These are phyloP conservation scores for Vigna reflexopilosa DNA, from an alignment of 306 rosid genomes.

Conservation along the genomic window DNA sequence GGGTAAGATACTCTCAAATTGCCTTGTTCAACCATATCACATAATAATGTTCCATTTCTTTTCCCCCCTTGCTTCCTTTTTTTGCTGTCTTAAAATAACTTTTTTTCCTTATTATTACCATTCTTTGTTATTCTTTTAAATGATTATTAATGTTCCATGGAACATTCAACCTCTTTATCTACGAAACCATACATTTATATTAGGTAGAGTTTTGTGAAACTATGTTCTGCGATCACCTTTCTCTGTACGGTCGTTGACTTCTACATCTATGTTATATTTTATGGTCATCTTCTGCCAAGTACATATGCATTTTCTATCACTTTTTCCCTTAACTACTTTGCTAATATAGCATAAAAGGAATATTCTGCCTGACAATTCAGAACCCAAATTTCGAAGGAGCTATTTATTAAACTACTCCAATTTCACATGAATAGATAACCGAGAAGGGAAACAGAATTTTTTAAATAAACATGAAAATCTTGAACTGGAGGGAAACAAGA, in stretches of 20 bases:
- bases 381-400: constrained; percentile 18
- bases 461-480: constrained; percentile 7
- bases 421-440: constrained; percentile 13
- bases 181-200: background rate
- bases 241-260: constrained; percentile 2
- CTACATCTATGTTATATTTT: constrained; percentile 24
- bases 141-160: background rate
- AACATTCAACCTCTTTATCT: too few species aligned
- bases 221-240: constrained; percentile 12
- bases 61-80: too few species aligned
- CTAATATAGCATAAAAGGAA: background rate
- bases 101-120: too few species aligned
- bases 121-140: background rate
- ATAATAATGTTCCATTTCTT: background rate
- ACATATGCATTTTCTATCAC: background rate
- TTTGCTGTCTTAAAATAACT: too few species aligned
- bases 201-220: constrained; percentile 16
- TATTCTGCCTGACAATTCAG: background rate
- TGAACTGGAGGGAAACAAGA: constrained; percentile 1
- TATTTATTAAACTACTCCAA: constrained; percentile 32
- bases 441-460: background rate
- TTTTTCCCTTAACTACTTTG: background rate
- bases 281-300: background rate
- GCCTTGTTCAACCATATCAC: constrained; percentile 27
- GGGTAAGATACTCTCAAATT: constrained; percentile 70